phyloP scores from a whole-genome alignment of 1,139 yeast genomes.

The Protomyces macrosporus region DNA sequence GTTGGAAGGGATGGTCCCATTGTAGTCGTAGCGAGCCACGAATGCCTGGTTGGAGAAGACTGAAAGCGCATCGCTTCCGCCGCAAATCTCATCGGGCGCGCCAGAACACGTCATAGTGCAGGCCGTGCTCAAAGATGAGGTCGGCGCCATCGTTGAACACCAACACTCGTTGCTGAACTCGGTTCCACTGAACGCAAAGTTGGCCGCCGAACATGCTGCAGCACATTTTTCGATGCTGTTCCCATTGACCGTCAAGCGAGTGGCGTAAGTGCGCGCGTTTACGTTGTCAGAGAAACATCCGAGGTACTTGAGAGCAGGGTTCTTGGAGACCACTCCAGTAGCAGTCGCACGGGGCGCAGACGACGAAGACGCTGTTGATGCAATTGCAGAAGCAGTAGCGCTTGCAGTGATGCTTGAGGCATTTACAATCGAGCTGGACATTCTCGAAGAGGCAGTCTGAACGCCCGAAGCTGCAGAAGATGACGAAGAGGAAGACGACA shows the following conservation, averaged over 20 bases:
- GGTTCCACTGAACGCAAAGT: constrained; percentile 6
- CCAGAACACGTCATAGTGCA: not conserved
- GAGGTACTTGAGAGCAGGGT: not conserved
- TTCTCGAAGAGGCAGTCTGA: no score
- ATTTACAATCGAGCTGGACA: not conserved
- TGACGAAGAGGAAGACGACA: not conserved
- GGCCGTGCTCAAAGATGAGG: not conserved
- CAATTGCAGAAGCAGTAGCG: not conserved
- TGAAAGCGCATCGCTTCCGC: constrained; percentile 9
- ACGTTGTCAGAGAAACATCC: not conserved
- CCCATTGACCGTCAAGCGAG: not conserved
- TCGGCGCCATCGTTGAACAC: not conserved
- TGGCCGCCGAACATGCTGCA: not conserved
- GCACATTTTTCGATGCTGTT: constrained; percentile 5
- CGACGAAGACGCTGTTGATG: not conserved
- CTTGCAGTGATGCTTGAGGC: not conserved
- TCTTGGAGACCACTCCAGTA: not conserved
- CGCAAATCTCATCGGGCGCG: constrained; percentile 5
- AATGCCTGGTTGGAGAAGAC: not conserved
- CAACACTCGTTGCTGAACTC: constrained; percentile 23
- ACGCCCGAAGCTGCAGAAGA: not conserved
- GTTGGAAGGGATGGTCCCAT: not conserved
- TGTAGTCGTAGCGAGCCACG: not conserved
- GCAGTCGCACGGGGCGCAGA: not conserved
- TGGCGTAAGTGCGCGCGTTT: not conserved